phyloP scores from a whole-genome alignment of 2,329 filamentous ascomycete species.

The Diaporthe australafricana region DNA sequence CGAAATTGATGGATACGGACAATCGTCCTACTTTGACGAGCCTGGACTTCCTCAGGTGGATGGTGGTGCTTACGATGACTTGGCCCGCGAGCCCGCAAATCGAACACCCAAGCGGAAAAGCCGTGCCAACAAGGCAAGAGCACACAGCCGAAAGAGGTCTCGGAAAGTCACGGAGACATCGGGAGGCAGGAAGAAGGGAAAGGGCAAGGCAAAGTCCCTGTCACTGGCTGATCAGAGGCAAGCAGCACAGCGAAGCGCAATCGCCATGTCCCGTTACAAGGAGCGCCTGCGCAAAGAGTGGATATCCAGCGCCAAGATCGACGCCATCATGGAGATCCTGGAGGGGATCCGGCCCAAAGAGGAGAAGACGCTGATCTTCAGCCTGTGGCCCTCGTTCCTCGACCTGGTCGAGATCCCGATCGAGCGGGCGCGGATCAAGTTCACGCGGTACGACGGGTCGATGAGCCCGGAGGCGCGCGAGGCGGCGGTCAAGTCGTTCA shows the following conservation, averaged over 20 bases:
- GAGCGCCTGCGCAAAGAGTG: conserved; percentile 43
- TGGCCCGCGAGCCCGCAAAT: no score
- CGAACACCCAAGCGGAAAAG: conserved; percentile 5
- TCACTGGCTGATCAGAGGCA: conserved; percentile 44
- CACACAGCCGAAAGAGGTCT: background rate
- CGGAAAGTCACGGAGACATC: background rate
- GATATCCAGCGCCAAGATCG: conserved; percentile 46
- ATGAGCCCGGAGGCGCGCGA: conserved; percentile 59
- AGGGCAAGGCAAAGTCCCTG: conserved; percentile 14
- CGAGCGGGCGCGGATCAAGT: conserved; percentile 42
- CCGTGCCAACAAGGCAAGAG: background rate
- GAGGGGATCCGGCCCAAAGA: conserved; percentile 40
- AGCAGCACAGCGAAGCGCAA: conserved; percentile 40
- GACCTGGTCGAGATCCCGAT: conserved; percentile 48
- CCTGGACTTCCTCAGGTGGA: background rate
- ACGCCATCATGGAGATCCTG: conserved; percentile 46
- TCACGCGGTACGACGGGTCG: conserved; percentile 47
- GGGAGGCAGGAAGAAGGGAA: background rate
- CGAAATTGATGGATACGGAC: background rate
- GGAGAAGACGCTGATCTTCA: conserved; percentile 49
- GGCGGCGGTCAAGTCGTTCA: conserved; percentile 73
- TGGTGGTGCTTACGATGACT: background rate
- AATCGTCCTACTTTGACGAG: no score
- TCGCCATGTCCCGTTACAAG: conserved; percentile 44
- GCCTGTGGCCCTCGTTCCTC: conserved; percentile 49